Percentiles rank a stretch among this genome's conserved stretches.
Conservation (phyloP, 768 basidiomycete genomes). For the Artomyces pyxidatus region DNA sequence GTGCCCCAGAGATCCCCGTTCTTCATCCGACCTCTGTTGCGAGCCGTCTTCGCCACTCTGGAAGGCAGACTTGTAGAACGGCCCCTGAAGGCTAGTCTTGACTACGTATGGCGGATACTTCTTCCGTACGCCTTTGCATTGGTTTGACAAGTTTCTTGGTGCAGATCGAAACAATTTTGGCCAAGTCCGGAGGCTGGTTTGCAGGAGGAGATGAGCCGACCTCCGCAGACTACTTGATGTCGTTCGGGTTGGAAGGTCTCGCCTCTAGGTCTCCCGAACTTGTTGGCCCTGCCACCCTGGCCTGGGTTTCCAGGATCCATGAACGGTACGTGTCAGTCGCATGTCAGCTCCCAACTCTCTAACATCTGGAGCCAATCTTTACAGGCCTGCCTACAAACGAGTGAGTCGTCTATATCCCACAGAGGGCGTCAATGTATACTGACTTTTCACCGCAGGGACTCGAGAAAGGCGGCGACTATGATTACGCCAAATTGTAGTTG, state of each 20-base stretch:
- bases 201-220: conserved; percentile 34
- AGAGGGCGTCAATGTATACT: no score
- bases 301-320: conserved; percentile 29
- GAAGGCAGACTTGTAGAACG: conserved; percentile 20
- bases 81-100: conserved; percentile 22
- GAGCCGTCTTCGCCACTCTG: conserved; percentile 22
- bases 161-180: conserved; percentile 33
- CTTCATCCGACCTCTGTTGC: conserved; percentile 29
- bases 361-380: background rate
- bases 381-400: conserved; percentile 23
- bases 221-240: conserved; percentile 37
- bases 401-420: conserved; percentile 7
- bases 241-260: conserved; percentile 29
- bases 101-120: conserved; percentile 26
- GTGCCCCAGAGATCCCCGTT: conserved; percentile 27
- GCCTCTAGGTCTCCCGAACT: conserved; percentile 7
- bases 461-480: conserved; percentile 27
- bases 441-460: conserved; percentile 6
- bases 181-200: conserved; percentile 23
- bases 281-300: conserved; percentile 26
- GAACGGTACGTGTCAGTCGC: conserved; percentile 20
- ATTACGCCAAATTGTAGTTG: conserved; percentile 15
- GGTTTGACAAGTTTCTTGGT: no score
- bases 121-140: background rate
- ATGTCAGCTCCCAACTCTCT: background rate